These are phyloP conservation scores for Fraxinus paxiana DNA, from an alignment of 305 asterid genomes.

Conservation along the genomic window DNA sequence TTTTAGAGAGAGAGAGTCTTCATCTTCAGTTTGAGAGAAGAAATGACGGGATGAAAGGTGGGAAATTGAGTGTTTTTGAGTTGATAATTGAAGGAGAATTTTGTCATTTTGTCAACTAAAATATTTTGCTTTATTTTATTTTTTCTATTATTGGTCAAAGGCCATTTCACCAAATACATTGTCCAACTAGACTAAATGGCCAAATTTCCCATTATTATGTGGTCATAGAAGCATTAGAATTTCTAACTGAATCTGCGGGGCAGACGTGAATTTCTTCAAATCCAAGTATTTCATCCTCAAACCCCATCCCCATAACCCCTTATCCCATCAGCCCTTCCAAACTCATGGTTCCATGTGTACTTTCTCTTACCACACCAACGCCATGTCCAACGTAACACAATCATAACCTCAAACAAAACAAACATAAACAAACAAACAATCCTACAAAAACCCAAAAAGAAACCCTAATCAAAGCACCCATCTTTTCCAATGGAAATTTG, in stretches of 20 bases:
- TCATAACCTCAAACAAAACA: conserved; percentile 32
- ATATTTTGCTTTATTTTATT: no score
- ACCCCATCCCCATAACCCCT: background rate
- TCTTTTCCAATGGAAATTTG: conserved; percentile 22
- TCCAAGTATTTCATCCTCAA: background rate
- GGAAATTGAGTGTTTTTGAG: no score
- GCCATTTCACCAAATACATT: no score
- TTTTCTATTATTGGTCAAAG: no score
- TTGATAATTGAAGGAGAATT: no score
- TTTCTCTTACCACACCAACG: conserved; percentile 21
- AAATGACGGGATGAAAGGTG: no score
- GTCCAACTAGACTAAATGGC: no score
- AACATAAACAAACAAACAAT: conserved; percentile 18
- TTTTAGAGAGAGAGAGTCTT: no score
- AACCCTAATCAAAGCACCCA: conserved; percentile 26
- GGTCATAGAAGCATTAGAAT: background rate
- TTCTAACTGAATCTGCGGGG: background rate
- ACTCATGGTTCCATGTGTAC: conserved; percentile 5
- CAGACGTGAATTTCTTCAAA: background rate
- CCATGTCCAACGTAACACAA: conserved; percentile 5
- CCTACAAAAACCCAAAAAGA: conserved; percentile 27
- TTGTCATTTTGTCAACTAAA: no score
- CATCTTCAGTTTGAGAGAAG: no score
- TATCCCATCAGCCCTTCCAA: background rate
- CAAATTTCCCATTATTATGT: background rate